These are phyloP conservation scores for Vitis cinerea DNA, from an alignment of 164 flowering plant species.

Conservation along the genomic window DNA sequence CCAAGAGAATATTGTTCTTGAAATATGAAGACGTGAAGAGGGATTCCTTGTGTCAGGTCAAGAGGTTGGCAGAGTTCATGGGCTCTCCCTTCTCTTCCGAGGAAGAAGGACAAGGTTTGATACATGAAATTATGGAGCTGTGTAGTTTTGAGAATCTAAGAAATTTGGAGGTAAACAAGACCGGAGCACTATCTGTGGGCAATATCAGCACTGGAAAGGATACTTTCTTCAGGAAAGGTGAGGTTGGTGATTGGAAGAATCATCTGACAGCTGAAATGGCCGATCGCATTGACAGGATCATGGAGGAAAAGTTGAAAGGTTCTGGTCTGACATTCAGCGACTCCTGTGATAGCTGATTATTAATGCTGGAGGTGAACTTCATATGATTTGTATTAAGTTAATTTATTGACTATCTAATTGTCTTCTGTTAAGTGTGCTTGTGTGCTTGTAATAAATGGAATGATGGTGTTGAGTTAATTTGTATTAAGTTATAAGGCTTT, in stretches of 20 bases:
- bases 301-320: too few relatives aligned
- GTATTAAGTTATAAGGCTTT: too few relatives aligned
- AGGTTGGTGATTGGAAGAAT: constrained; percentile 15
- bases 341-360: too few relatives aligned
- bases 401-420: too few relatives aligned
- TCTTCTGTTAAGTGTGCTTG: too few relatives aligned
- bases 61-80: constrained; percentile 1
- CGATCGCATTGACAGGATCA: too few relatives aligned
- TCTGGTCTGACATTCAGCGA: too few relatives aligned
- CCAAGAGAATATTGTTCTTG: neutral
- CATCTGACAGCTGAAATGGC: constrained; percentile 4
- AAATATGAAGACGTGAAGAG: neutral
- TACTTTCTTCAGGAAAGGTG: constrained; percentile 7
- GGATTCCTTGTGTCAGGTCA: neutral
- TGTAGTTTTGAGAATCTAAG: constrained; percentile 1
- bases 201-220: neutral
- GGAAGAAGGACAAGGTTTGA: neutral
- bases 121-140: neutral
- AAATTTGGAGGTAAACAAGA: neutral
- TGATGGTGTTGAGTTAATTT: too few relatives aligned
- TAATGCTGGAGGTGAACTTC: too few relatives aligned
- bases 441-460: too few relatives aligned
- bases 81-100: neutral
- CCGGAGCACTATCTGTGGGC: neutral
- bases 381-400: too few relatives aligned